Evolutionary conservation across 352 stramenopile genomes (phyloP), one percentile per base, ranked within the genome.

Genomic region (Pythium monospermum): DNA sequence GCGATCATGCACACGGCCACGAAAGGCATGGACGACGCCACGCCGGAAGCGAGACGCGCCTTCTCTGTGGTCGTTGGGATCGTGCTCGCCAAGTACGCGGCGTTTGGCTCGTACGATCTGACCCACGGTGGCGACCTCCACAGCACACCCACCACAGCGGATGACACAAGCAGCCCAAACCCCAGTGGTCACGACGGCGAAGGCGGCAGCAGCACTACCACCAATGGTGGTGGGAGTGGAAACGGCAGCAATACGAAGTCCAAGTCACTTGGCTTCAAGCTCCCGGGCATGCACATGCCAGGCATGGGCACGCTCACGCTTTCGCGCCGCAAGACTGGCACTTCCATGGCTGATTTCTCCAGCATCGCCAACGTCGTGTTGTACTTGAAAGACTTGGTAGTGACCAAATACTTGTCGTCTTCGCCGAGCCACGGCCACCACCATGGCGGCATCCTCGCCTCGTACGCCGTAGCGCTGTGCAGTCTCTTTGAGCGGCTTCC

Each of bases 401-500:
- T 59, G 22, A 73, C 58, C 53, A 83, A 85, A 50, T 88, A 85
- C 47, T 41, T 90, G 6, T 73, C 69, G 16, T 39, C 51, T 0
- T 36, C 52, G 2, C 39, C 38, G 2, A 54, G 32, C 33, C 56
- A 52, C 2, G 37, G 40, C 0, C 37, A 57, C 15, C 40, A 61
- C 42, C 66, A 89, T 43, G 83, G 83, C 21, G 82, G 78, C 0
- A 79, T 87, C 38, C 63, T 93, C 11, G 71, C 80, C 2, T 76
- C 83, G 3, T 87, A 83, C 35, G 77, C 82, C 0, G 72, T 94
- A 23, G 73, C 82, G 44, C 44, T 92, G 15, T 81, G 66, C 62
- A 85, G 73, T 30, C 85, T 94, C 71, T 91, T 89, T 48, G 76
- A 87, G 47, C 66, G 67, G 10, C 50, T 91, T n/a, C 75, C 76